Evolutionary conservation across 2,329 filamentous ascomycete genomes (phyloP).

Genomic region (Cladosporium sp.): DNA sequence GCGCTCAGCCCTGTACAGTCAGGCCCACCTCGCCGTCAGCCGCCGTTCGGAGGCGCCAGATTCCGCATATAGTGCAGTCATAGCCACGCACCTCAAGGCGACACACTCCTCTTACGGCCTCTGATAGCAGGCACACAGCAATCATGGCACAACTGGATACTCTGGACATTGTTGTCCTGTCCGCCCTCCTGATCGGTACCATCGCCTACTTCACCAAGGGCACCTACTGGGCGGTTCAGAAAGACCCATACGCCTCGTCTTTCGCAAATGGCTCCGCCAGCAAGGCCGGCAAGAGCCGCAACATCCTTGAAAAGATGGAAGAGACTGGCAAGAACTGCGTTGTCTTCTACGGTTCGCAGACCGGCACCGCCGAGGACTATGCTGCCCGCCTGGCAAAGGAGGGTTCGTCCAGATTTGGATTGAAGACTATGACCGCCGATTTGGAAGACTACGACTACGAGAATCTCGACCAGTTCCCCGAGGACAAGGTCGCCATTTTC

Average conservation of each 20-base stretch:
- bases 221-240: constrained; percentile 81
- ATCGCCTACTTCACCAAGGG: constrained; percentile 97
- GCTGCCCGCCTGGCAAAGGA: constrained; percentile 95
- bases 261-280: constrained; percentile 61
- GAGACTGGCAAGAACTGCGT: constrained; percentile 95
- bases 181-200: constrained; percentile 76
- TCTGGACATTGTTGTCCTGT: constrained; percentile 88
- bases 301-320: constrained; percentile 94
- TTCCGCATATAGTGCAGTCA: constrained; percentile 12
- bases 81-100: neutral
- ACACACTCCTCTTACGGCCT: neutral
- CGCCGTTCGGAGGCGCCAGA: constrained; percentile 12
- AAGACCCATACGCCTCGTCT: constrained; percentile 80
- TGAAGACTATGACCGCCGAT: constrained; percentile 98
- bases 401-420: constrained; percentile 88
- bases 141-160: constrained; percentile 94
- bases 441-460: constrained; percentile 97
- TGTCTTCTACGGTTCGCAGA: constrained; percentile 98
- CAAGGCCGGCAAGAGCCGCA: constrained; percentile 79
- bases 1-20: neutral
- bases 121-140: neutral
- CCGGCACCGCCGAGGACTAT: constrained; percentile 96
- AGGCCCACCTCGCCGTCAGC: constrained; percentile 11
- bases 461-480: constrained; percentile 80
- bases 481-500: constrained; percentile 90